A percentile compares a stretch with the other conserved stretches of the same genome.
Evolutionary conservation across 441 rosid genomes (phyloP).

Genomic region (Biscutella laevigata): DNA sequence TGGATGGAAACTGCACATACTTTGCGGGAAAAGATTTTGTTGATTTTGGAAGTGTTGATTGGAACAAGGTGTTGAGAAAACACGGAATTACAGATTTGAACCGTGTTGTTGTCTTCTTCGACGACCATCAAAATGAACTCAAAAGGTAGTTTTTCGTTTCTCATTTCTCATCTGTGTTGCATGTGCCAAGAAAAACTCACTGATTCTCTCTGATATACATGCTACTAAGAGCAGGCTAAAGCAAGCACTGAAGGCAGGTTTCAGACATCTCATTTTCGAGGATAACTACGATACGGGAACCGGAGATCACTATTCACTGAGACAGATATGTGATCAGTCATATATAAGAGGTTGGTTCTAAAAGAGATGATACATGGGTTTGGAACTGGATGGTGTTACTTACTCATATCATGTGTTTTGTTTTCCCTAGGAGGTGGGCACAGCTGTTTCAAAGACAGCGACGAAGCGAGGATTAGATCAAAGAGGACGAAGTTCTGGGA

Average conservation of each 20-base stretch:
- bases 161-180: background rate
- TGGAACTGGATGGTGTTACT: background rate
- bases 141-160: slow-evolving; percentile 50
- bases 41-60: slow-evolving; percentile 88
- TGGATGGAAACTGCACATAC: slow-evolving; percentile 89
- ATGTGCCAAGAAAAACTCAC: background rate
- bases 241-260: slow-evolving; percentile 79
- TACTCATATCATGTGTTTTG: slow-evolving; percentile 2
- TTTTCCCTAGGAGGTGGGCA: slow-evolving; percentile 79
- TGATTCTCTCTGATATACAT: slow-evolving; percentile 15
- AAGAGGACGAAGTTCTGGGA: slow-evolving; percentile 91
- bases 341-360: slow-evolving; percentile 59
- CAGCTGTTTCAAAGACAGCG: slow-evolving; percentile 83
- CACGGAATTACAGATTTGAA: slow-evolving; percentile 54
- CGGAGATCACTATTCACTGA: slow-evolving; percentile 90
- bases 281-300: slow-evolving; percentile 98
- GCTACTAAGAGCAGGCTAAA: slow-evolving; percentile 45
- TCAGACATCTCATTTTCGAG: slow-evolving; percentile 83
- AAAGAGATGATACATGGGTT: background rate
- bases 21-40: slow-evolving; percentile 95
- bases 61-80: slow-evolving; percentile 61
- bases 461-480: slow-evolving; percentile 81
- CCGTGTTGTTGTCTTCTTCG: slow-evolving; percentile 74
- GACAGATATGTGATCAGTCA: slow-evolving; percentile 92
- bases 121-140: slow-evolving; percentile 94